Percentiles rank a stretch among this genome's conserved stretches.
Conservation (phyloP, 2,329 filamentous ascomycete species). For the Ceratocystiopsis sp. region DNA sequence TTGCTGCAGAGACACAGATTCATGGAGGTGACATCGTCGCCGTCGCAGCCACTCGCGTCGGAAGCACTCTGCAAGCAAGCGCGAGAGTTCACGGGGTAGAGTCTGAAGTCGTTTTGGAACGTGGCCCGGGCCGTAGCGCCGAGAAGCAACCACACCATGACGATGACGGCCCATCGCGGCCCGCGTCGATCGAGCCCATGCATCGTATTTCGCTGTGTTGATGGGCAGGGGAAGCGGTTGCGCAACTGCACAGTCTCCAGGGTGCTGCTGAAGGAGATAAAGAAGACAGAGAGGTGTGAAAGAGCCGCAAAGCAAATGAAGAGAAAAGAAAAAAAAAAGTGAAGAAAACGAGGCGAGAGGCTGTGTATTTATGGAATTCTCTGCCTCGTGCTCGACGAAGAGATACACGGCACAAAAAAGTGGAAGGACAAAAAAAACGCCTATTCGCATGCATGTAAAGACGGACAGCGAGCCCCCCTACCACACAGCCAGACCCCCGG, state of each 20-base stretch:
- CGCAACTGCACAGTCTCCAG: neutral
- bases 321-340: neutral
- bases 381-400: too few species aligned
- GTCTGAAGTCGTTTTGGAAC: constrained; percentile 21
- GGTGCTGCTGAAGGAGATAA: too few species aligned
- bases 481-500: too few species aligned
- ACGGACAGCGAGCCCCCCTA: too few species aligned
- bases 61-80: constrained; percentile 26
- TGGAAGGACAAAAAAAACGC: too few species aligned
- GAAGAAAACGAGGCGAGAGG: neutral
- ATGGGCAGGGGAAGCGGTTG: neutral
- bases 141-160: neutral
- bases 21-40: constrained; percentile 20
- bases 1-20: constrained; percentile 35
- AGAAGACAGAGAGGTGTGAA: too few species aligned
- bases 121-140: neutral
- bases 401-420: too few species aligned
- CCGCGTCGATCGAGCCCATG: neutral
- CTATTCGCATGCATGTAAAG: too few species aligned
- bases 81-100: constrained; percentile 25
- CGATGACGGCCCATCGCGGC: neutral
- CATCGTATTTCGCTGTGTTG: too few species aligned
- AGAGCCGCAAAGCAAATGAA: neutral
- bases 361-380: neutral
- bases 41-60: constrained; percentile 22